Conservation (phyloP, 73 alveolate species). For the Breviolum minutum region DNA sequence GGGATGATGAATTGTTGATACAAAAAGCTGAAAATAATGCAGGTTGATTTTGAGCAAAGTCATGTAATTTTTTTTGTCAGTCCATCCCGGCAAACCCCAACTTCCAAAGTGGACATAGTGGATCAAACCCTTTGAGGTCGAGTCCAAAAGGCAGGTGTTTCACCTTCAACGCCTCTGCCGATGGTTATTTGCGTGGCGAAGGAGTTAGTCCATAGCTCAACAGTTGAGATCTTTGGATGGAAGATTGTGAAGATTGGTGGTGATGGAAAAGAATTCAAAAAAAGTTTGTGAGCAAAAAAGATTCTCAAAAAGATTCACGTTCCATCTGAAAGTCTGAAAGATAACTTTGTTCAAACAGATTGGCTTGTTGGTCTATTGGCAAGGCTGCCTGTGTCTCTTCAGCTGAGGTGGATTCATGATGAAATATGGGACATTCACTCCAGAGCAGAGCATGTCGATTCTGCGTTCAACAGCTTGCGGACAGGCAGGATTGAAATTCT, state of each 20-base stretch:
- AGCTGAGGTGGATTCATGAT: constrained; percentile 91
- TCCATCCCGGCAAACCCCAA: neutral
- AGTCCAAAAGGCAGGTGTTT: constrained; percentile 84
- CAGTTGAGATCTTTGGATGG: neutral
- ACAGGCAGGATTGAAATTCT: constrained; percentile 35
- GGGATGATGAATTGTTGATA: too few species aligned
- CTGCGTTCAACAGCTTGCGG: constrained; percentile 89
- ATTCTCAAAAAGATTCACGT: neutral
- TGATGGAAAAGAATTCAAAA: neutral
- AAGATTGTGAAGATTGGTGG: neutral
- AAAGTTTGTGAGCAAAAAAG: neutral
- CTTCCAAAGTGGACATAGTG: too few species aligned
- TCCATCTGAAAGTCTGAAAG: neutral
- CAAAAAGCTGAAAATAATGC: too few species aligned
- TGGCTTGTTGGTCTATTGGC: neutral
- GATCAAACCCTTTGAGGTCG: neutral
- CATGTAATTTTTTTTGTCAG: too few species aligned
- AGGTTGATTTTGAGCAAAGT: too few species aligned
- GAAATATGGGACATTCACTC: constrained; percentile 59
- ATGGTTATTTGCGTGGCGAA: constrained; percentile 91
- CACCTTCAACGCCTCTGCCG: constrained; percentile 89
- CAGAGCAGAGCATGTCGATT: constrained; percentile 87
- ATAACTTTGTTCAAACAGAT: neutral
- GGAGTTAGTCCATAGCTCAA: constrained; percentile 13
- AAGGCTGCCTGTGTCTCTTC: neutral